phyloP scores from a whole-genome alignment of 2,329 filamentous ascomycete genomes.

The Ambrosiella xylebori region DNA sequence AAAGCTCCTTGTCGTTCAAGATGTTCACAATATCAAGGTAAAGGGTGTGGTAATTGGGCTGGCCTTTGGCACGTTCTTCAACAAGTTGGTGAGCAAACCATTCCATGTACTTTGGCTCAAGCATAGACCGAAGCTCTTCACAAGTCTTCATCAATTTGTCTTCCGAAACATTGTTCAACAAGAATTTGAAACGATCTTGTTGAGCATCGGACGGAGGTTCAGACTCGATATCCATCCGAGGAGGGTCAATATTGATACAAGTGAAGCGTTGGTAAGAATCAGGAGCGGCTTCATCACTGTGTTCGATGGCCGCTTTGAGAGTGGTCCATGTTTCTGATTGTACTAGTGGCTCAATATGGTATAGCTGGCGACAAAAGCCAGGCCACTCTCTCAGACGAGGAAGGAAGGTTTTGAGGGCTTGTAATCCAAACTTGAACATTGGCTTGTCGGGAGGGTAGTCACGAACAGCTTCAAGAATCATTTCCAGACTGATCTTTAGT shows the following conservation, averaged over 20 bases:
- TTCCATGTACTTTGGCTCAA: conserved; percentile 70
- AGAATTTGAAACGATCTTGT: conserved; percentile 88
- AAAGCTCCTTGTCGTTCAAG: conserved; percentile 62
- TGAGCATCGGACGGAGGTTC: conserved; percentile 71
- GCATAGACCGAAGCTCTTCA: conserved; percentile 57
- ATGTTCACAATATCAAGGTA: conserved; percentile 80
- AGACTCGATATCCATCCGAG: conserved; percentile 43
- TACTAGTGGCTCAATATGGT: conserved; percentile 66
- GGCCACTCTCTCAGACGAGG: conserved; percentile 80
- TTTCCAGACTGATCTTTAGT: conserved; percentile 81
- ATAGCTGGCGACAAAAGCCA: conserved; percentile 73
- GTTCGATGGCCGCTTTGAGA: conserved; percentile 11
- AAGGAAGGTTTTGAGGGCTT: conserved; percentile 80
- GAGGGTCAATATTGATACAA: conserved; percentile 60
- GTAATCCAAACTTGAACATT: conserved; percentile 97
- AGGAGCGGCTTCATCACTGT: background rate
- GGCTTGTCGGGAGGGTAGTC: conserved; percentile 67
- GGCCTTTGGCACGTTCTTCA: conserved; percentile 88
- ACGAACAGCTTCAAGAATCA: conserved; percentile 92
- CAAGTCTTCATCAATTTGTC: conserved; percentile 75
- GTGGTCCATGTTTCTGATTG: conserved; percentile 72
- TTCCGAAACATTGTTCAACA: conserved; percentile 90
- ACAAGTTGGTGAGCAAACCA: conserved; percentile 96
- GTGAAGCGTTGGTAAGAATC: conserved; percentile 44
- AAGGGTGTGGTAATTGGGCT: conserved; percentile 88